Percentiles rank a stretch among this genome's conserved stretches.
Conservation (phyloP, 1,284 basidiomycete genomes). For the Sanguinoderma infundibulare region DNA sequence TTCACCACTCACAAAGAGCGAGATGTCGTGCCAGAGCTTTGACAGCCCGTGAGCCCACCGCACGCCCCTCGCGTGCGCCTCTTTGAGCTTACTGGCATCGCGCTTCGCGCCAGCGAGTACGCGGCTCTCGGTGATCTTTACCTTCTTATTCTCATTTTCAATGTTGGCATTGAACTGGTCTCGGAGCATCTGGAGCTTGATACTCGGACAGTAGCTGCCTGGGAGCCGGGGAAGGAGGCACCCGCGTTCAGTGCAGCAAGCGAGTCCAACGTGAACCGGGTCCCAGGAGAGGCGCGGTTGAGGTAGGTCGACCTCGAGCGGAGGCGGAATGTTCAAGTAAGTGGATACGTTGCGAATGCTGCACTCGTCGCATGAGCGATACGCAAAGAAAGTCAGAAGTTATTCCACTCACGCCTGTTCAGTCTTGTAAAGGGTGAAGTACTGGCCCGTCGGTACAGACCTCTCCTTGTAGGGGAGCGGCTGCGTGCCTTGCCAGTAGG, state of each 20-base stretch:
- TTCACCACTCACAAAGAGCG: neutral
- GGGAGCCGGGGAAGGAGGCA: neutral
- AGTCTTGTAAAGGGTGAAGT: constrained; percentile 5
- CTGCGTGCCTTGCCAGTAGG: constrained; percentile 11
- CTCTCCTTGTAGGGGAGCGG: constrained; percentile 5
- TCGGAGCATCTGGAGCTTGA: neutral
- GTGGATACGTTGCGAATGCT: constrained; percentile 6
- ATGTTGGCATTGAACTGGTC: neutral
- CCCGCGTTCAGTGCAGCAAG: constrained; percentile 1
- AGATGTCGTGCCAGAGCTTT: neutral
- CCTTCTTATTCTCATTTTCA: neutral
- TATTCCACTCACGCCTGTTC: constrained; percentile 10
- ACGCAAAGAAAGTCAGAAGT: neutral
- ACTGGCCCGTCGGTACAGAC: neutral
- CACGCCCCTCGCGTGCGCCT: constrained; percentile 3
- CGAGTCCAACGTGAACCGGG: constrained; percentile 1
- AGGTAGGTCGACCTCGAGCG: constrained; percentile 10
- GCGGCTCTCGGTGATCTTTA: neutral
- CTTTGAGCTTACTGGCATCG: constrained; percentile 5
- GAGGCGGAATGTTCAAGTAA: constrained; percentile 4
- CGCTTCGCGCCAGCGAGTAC: constrained; percentile 8
- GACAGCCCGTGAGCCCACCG: neutral
- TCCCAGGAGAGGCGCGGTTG: constrained; percentile 1
- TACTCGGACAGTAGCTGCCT: neutral
- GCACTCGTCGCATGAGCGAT: neutral